Evolutionary conservation across 2,329 filamentous ascomycete genomes (phyloP).

Genomic region (Aspergillus transmontanensis): DNA sequence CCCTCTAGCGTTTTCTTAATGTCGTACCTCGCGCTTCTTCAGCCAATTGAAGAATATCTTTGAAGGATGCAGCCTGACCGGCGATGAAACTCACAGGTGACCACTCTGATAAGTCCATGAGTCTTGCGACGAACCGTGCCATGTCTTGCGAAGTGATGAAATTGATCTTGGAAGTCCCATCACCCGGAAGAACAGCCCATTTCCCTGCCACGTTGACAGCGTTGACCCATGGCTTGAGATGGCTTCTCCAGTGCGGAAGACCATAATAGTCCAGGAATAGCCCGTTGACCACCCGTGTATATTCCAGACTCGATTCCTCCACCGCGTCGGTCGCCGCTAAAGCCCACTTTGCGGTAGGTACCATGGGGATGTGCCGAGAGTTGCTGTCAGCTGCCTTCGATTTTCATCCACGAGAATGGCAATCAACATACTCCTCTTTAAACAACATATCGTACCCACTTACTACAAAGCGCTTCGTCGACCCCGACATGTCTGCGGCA

Average conservation of each 20-base stretch:
- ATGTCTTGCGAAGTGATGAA: conserved; percentile 8
- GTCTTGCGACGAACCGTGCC: conserved; percentile 4
- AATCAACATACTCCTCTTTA: background rate
- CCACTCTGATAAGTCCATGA: conserved; percentile 6
- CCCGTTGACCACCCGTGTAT: conserved; percentile 6
- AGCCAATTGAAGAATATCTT: background rate
- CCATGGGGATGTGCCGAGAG: background rate
- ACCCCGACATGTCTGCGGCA: background rate
- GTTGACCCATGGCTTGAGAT: conserved; percentile 9
- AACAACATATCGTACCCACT: conserved; percentile 8
- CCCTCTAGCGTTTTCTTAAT: background rate
- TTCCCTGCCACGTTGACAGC: background rate
- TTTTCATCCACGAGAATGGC: background rate
- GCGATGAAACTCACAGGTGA: background rate
- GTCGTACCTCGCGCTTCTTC: background rate
- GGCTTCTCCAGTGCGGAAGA: conserved; percentile 2
- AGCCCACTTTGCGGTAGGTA: conserved; percentile 5
- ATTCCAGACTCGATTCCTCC: background rate
- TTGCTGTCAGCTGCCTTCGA: no score
- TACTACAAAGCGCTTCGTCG: conserved; percentile 4
- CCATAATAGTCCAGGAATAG: conserved; percentile 8
- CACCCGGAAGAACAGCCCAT: conserved; percentile 5
- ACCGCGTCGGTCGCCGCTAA: background rate
- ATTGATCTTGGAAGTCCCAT: background rate
- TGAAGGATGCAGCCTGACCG: background rate